Base-by-base conservation (phyloP, 257 asterid genomes). In the Leonotis leonurus region DNA sequence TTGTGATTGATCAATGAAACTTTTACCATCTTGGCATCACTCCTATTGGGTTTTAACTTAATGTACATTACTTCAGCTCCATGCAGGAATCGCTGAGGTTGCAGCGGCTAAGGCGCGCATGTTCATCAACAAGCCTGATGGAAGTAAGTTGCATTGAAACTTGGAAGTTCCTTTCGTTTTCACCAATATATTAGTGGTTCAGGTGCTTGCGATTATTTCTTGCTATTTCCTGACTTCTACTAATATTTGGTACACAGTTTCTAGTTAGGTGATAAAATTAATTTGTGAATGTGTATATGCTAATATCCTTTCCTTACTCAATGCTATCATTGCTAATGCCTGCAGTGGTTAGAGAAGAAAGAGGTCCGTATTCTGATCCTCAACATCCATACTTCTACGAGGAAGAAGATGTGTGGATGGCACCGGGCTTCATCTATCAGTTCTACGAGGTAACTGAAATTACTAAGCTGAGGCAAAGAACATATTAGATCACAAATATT, bases 321-420 rank as follows among this genome's bases (percentile, higher is more conserved):
- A 44, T 37, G 5, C 22, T 16, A 29, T 35, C 68, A 8, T 58
- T 65, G 9, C 55, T 22, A 7, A 49, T 6, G 12, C 62, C 49
- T 62, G 60, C 80, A 93, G 99, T 89, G 97, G 88, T 93, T 59
- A 78, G 99, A 76, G 99, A 93, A 74, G 81, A 86, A 51, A 62
- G 78, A 13, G 99, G 99, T 61, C 99, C 99, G 37, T 93, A 85
- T 78, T 62, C 77, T 36, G 99, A 93, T 82, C 99, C 99, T 69
- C 99, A 93, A 66, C 99, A 93, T 76, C 96, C 85, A 63, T 93
- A 93, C 69, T 70, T 89, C 17, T 93, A 89, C 26, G 99, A 93
- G 78, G 99, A 89, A 72, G 99, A 93, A 12, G 99, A 93, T 72
- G 95, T 87, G 64, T 93, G 99, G 99, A 93, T 93, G 99, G 99